These are phyloP conservation scores for Scheffersomyces amazonensis DNA, from an alignment of 805 yeast species.

Conservation along the genomic window DNA sequence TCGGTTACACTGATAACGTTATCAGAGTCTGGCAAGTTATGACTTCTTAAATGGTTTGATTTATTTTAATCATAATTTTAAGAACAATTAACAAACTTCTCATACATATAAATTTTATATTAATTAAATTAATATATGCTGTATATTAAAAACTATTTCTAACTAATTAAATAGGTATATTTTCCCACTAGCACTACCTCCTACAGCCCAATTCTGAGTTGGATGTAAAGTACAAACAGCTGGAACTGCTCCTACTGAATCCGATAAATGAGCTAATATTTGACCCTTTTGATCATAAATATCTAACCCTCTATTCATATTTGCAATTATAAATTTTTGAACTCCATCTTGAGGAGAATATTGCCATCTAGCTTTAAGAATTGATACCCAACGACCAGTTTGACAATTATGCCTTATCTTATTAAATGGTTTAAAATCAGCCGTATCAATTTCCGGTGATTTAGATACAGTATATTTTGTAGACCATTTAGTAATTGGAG, in stretches of 20 bases:
- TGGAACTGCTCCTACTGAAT: conserved; percentile 83
- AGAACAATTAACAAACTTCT: neutral
- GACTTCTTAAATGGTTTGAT: conserved; percentile 50
- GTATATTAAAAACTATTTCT: neutral
- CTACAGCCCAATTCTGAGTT: conserved; percentile 82
- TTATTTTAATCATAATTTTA: neutral
- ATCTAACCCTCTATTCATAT: conserved; percentile 88
- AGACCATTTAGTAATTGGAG: conserved; percentile 25
- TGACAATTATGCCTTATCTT: conserved; percentile 88
- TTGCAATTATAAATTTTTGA: conserved; percentile 86
- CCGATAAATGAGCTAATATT: conserved; percentile 72
- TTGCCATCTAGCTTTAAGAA: conserved; percentile 88
- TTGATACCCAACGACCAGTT: conserved; percentile 96
- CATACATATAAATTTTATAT: neutral
- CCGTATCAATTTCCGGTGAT: conserved; percentile 20
- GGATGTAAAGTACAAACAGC: conserved; percentile 87
- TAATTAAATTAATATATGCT: too few relatives aligned
- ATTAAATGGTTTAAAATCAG: conserved; percentile 55
- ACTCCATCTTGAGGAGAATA: conserved; percentile 61
- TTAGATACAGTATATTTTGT: conserved; percentile 5
- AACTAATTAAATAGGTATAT: conserved; percentile 54
- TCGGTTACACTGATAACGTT: conserved; percentile 99
- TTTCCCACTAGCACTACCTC: conserved; percentile 94
- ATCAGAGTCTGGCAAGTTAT: conserved; percentile 99
- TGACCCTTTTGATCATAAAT: conserved; percentile 74